These are phyloP conservation scores for Calonectria pauciramosa DNA, from an alignment of 2,329 filamentous ascomycete genomes.

Conservation along the genomic window DNA sequence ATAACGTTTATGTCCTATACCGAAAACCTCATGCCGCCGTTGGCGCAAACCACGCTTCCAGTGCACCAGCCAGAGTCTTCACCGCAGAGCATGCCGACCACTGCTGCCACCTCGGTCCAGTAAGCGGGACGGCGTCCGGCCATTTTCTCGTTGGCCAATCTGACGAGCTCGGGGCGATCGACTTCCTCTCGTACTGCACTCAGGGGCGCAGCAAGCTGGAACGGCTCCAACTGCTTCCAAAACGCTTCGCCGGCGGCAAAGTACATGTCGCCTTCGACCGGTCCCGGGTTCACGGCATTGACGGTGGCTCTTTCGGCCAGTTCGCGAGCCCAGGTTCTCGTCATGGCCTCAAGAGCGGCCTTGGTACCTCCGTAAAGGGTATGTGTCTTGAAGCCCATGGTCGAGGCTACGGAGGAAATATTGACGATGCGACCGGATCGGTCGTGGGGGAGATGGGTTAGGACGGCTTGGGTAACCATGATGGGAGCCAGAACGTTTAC, in stretches of 20 bases:
- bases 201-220: slow-evolving; percentile 12
- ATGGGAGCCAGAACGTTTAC: neutral
- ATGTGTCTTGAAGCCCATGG: neutral
- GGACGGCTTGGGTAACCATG: neutral
- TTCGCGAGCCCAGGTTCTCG: neutral
- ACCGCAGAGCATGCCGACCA: slow-evolving; percentile 11
- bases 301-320: slow-evolving; percentile 58
- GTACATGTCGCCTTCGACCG: slow-evolving; percentile 63
- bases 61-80: neutral
- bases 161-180: slow-evolving; percentile 31
- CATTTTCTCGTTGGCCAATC: slow-evolving; percentile 32
- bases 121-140: slow-evolving; percentile 36
- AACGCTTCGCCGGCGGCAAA: slow-evolving; percentile 17
- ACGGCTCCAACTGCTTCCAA: slow-evolving; percentile 25
- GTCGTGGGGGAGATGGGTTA: neutral
- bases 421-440: neutral
- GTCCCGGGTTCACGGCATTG: slow-evolving; percentile 66
- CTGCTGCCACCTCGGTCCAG: slow-evolving; percentile 34
- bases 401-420: neutral
- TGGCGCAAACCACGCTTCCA: neutral
- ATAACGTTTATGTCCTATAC: neutral
- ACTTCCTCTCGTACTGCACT: slow-evolving; percentile 9
- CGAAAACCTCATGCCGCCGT: neutral
- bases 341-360: neutral
- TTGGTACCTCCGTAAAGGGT: neutral